Evolutionary conservation across 1,284 basidiomycete species (phyloP).

Genomic region (Cryptococcus wingfieldii): DNA sequence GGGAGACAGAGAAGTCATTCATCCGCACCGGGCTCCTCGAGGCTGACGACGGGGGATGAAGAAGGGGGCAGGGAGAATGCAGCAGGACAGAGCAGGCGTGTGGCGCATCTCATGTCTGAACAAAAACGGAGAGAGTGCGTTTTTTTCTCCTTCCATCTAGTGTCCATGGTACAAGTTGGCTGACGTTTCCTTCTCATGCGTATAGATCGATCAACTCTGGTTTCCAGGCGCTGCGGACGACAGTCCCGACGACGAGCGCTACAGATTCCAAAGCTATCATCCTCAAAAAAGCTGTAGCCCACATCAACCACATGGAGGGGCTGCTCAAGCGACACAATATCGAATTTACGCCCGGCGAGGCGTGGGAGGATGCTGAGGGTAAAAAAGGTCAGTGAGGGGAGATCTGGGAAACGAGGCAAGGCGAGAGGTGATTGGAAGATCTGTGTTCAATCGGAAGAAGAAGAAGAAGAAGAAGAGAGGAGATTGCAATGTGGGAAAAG

Average conservation of each 20-base stretch:
- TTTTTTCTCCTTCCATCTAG: neutral
- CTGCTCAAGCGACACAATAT: slow-evolving; percentile 27
- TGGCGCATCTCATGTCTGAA: slow-evolving; percentile 45
- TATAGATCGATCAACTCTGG: slow-evolving; percentile 44
- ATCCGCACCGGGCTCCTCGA: slow-evolving; percentile 7
- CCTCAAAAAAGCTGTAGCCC: slow-evolving; percentile 41
- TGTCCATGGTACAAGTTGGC: neutral
- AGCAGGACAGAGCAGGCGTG: slow-evolving; percentile 34
- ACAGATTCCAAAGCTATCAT: slow-evolving; percentile 46
- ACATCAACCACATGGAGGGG: slow-evolving; percentile 37
- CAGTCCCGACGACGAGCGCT: slow-evolving; percentile 30
- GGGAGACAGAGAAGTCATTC: slow-evolving; percentile 14
- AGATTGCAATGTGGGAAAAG: too few relatives aligned
- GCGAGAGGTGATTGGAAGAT: neutral
- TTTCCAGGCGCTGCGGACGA: slow-evolving; percentile 33
- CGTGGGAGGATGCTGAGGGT: neutral
- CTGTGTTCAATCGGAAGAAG: too few relatives aligned
- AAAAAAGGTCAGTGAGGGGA: neutral
- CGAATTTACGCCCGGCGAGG: slow-evolving; percentile 1
- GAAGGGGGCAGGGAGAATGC: slow-evolving; percentile 3
- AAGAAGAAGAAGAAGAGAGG: too few relatives aligned
- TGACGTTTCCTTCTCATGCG: neutral
- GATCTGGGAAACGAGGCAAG: neutral
- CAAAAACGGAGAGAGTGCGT: slow-evolving; percentile 47
- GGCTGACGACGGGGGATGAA: neutral